Evolutionary conservation across 805 yeast genomes (phyloP), one percentile per base, ranked within the genome.

Genomic region (Metschnikowia koreensis): DNA sequence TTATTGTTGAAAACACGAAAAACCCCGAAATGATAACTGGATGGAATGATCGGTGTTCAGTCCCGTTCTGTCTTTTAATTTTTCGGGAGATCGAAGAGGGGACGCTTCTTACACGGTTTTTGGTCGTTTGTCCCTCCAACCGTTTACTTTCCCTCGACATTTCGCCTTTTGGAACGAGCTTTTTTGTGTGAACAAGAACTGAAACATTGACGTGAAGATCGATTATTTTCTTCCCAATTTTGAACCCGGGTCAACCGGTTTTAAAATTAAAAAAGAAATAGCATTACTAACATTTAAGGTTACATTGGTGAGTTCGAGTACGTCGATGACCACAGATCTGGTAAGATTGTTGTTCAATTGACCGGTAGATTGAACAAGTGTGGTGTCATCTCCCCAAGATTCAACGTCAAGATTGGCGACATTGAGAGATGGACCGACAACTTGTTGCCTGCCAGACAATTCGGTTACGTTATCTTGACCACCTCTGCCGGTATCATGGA

Each of bases 401-500:
- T 90, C 85, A 92, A 92, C 86, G 92, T 92, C 73, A 89, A 90
- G 81, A 86, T 93, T 64, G 86, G 79, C 74, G 97, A 92, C 77
- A 87, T 92, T 66, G 98, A 92, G 83, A 92, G 89, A 82, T 92
- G 98, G 98, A 90, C 97, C 68, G 96, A 86, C 78, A 90, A 92
- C 89, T 86, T 92, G 75, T 83, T 92, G 74, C 98, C 98, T 77
- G 96, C 98, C 65, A 90, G 98, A 87, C 98, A 92, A 81, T 93
- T 92, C 73, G 98, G 98, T 82, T 91, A 79, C 87, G 92, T 92
- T 73, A 89, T 92, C 79, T 85, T 92, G 76, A 93, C 98, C 81
- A 92, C 98, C 69, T 93, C 97, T 70, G 97, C 97, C 69, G 98
- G 98, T 82, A 92, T 92, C 71, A 91, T 92, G 96, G 97, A 93